Conservation (phyloP, 2,329 filamentous ascomycete genomes). For the Trichophyton rubrum region DNA sequence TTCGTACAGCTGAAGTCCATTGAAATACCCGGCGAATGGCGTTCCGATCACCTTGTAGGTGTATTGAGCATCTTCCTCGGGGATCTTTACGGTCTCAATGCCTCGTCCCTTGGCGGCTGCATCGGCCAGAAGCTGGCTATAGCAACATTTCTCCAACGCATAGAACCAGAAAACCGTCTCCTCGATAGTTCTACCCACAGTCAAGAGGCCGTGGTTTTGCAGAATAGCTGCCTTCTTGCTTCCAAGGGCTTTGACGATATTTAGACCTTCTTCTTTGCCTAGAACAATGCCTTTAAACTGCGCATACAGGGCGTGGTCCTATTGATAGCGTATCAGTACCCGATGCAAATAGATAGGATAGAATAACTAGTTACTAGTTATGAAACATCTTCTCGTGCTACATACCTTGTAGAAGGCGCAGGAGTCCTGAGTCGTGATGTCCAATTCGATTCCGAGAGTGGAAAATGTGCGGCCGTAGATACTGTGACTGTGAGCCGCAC, state of each 20-base stretch:
- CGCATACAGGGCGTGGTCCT: constrained; percentile 41
- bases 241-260: constrained; percentile 39
- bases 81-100: constrained; percentile 52
- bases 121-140: constrained; percentile 42
- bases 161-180: constrained; percentile 44
- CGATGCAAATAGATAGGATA: neutral
- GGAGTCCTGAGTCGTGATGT: constrained; percentile 36
- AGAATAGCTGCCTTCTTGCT: constrained; percentile 40
- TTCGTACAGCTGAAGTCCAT: constrained; percentile 59
- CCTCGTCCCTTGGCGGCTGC: constrained; percentile 46
- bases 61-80: constrained; percentile 53
- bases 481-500: constrained; percentile 44
- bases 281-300: constrained; percentile 44
- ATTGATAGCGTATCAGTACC: neutral
- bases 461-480: constrained; percentile 39
- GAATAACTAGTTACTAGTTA: neutral
- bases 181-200: constrained; percentile 39
- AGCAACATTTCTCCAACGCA: constrained; percentile 42
- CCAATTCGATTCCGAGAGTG: constrained; percentile 29
- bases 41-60: constrained; percentile 56
- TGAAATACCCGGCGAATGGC: constrained; percentile 54
- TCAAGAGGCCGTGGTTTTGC: constrained; percentile 43
- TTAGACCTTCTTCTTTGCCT: constrained; percentile 41
- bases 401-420: constrained; percentile 35
- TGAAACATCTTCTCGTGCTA: neutral